phyloP scores from a whole-genome alignment of 768 basidiomycete genomes.

The Tulasnella sp. region DNA sequence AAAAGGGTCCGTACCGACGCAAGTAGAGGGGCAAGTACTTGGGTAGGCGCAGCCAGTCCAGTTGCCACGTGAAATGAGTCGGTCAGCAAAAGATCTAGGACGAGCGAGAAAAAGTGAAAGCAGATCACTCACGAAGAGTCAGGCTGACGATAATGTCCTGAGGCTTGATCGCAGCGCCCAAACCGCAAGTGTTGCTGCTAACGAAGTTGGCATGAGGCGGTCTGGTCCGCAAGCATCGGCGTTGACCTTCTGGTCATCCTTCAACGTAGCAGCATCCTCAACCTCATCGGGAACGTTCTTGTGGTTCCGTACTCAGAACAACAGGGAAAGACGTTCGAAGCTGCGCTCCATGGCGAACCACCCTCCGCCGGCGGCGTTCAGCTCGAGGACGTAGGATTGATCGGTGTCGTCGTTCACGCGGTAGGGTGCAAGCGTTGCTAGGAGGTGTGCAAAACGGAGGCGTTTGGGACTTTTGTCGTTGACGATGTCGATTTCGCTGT shows the following conservation, averaged over 20 bases:
- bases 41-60: slow-evolving; percentile 32
- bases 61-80: slow-evolving; percentile 26
- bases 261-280: neutral
- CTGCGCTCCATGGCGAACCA: slow-evolving; percentile 28
- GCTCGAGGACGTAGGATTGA: slow-evolving; percentile 24
- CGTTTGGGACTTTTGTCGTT: slow-evolving; percentile 30
- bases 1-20: slow-evolving; percentile 27
- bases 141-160: slow-evolving; percentile 34
- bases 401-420: slow-evolving; percentile 14
- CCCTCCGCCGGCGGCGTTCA: slow-evolving; percentile 31
- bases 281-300: slow-evolving; percentile 22
- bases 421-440: slow-evolving; percentile 52
- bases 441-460: slow-evolving; percentile 24
- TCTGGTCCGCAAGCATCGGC: slow-evolving; percentile 27
- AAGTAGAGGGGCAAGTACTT: slow-evolving; percentile 29
- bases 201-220: slow-evolving; percentile 32
- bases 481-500: slow-evolving; percentile 35
- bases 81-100: no score
- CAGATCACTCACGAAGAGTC: no score
- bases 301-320: slow-evolving; percentile 29
- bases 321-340: slow-evolving; percentile 21
- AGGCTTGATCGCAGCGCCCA: slow-evolving; percentile 30
- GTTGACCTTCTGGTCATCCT: slow-evolving; percentile 1
- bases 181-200: slow-evolving; percentile 25
- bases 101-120: no score